Percentiles rank a stretch among this genome's conserved stretches.
These are phyloP conservation scores for Penicillium sp. DNA, from an alignment of 2,329 filamentous ascomycete species.

Conservation along the genomic window DNA sequence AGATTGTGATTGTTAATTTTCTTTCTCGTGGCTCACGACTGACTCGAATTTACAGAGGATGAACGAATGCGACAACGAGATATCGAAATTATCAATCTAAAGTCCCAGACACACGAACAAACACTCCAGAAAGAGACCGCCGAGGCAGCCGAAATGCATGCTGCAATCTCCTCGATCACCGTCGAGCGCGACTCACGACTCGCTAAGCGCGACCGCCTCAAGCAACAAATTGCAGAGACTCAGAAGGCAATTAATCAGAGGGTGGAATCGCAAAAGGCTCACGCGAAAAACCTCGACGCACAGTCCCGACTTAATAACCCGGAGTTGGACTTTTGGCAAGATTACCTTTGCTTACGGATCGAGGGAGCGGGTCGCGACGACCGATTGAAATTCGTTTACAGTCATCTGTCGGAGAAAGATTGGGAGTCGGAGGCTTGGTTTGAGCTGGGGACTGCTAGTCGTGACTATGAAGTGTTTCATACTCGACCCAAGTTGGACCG, in stretches of 20 bases:
- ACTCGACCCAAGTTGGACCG: constrained; percentile 70
- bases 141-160: constrained; percentile 67
- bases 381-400: constrained; percentile 86
- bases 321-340: constrained; percentile 95
- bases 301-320: constrained; percentile 89
- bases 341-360: constrained; percentile 83
- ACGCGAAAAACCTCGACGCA: constrained; percentile 73
- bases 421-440: constrained; percentile 93
- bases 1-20: too few relatives aligned
- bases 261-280: constrained; percentile 50
- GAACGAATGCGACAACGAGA: constrained; percentile 86
- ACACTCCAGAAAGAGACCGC: constrained; percentile 62
- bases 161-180: constrained; percentile 61
- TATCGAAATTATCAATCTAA: constrained; percentile 73
- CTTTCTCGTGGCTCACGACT: not conserved
- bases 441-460: constrained; percentile 78
- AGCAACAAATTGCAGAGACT: constrained; percentile 58
- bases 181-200: constrained; percentile 60
- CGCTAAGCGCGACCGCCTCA: constrained; percentile 59
- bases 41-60: constrained; percentile 81
- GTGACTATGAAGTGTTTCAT: constrained; percentile 84
- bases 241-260: constrained; percentile 52
- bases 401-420: constrained; percentile 81
- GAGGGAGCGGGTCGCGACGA: constrained; percentile 86
- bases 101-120: constrained; percentile 59